A percentile compares a stretch with the other conserved stretches of the same genome.
These are phyloP conservation scores for Pseudomassariella vexata DNA, from an alignment of 2,329 filamentous ascomycete genomes.

Conservation along the genomic window DNA sequence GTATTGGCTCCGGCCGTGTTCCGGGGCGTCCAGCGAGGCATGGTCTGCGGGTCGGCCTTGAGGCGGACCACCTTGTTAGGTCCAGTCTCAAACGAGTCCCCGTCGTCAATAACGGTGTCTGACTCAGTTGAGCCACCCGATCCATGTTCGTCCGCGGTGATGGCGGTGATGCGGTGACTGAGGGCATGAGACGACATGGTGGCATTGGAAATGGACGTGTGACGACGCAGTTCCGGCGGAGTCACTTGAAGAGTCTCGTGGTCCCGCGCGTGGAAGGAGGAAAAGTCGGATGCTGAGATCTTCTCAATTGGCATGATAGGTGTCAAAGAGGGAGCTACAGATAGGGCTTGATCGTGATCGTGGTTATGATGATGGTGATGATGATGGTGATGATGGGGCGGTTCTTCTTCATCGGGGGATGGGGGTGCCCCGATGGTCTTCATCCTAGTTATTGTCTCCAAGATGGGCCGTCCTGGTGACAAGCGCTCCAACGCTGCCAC, in stretches of 20 bases:
- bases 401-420: too few species aligned
- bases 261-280: slow-evolving; percentile 11
- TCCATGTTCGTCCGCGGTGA: slow-evolving; percentile 9
- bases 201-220: slow-evolving; percentile 15
- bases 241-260: slow-evolving; percentile 6
- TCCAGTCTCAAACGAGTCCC: slow-evolving; percentile 21
- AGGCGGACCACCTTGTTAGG: slow-evolving; percentile 39
- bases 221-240: slow-evolving; percentile 11
- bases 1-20: slow-evolving; percentile 35
- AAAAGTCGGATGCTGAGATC: slow-evolving; percentile 14
- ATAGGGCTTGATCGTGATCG: too few species aligned
- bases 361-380: too few species aligned
- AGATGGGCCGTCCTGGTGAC: slow-evolving; percentile 22
- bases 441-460: slow-evolving; percentile 21
- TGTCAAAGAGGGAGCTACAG: slow-evolving; percentile 6
- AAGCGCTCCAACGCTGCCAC: slow-evolving; percentile 57
- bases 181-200: slow-evolving; percentile 14
- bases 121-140: slow-evolving; percentile 16
- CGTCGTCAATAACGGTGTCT: slow-evolving; percentile 27
- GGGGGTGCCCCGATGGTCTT: slow-evolving; percentile 21
- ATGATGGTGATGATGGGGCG: slow-evolving; percentile 1
- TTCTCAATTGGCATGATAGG: slow-evolving; percentile 5
- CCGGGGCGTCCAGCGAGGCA: slow-evolving; percentile 47
- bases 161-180: slow-evolving; percentile 12
- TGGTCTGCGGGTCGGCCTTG: slow-evolving; percentile 41